Evolutionary conservation across 106 monocot species (phyloP).

Genomic region (Amphibolis antarctica): DNA sequence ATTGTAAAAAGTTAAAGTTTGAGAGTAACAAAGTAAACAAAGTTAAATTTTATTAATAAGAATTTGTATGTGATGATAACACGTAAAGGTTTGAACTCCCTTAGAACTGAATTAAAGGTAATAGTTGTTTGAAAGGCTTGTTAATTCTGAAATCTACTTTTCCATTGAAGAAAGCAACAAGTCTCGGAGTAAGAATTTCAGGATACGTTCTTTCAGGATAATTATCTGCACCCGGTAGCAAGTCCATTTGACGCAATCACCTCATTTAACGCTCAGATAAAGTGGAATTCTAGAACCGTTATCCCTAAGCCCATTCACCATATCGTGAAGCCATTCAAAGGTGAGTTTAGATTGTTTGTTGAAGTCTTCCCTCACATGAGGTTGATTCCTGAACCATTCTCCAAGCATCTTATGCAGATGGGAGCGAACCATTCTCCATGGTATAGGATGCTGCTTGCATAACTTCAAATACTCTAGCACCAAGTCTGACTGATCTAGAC

Average conservation of each 20-base stretch:
- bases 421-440: conserved; percentile 89
- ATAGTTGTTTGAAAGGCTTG: too few species aligned
- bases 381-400: conserved; percentile 77
- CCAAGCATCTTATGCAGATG: conserved; percentile 98
- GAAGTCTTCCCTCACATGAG: conserved; percentile 79
- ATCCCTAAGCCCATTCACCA: conserved; percentile 62
- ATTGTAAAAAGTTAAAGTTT: too few species aligned
- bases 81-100: too few species aligned
- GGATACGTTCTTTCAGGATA: background rate
- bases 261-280: conserved; percentile 21
- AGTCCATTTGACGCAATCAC: conserved; percentile 10
- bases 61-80: too few species aligned
- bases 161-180: too few species aligned
- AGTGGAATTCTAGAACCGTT: conserved; percentile 45
- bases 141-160: too few species aligned
- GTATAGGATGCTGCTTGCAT: conserved; percentile 82
- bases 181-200: too few species aligned
- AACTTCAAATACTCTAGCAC: conserved; percentile 71
- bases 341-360: conserved; percentile 70
- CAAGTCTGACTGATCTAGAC: conserved; percentile 60
- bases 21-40: too few species aligned
- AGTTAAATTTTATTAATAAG: too few species aligned
- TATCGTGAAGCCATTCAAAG: conserved; percentile 78
- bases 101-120: too few species aligned
- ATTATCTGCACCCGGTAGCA: background rate